Evolutionary conservation across 306 rosid genomes (phyloP).

Genomic region (Psophocarpus tetragonolobus): DNA sequence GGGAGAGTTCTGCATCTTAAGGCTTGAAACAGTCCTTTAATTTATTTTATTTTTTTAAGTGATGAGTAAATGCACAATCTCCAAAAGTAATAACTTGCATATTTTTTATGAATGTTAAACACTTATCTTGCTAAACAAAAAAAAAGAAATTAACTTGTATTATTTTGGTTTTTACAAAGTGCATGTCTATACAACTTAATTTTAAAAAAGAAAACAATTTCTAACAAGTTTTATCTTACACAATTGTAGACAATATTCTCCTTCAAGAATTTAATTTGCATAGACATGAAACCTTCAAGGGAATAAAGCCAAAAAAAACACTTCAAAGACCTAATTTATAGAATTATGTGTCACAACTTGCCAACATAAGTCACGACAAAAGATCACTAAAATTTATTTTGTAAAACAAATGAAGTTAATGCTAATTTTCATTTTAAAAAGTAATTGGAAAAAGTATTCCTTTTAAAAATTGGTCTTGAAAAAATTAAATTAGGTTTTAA

Average conservation of each 20-base stretch:
- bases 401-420: not conserved
- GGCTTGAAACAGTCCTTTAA: not conserved
- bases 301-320: too few relatives aligned
- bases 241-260: not conserved
- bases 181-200: not conserved
- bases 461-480: not conserved
- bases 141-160: not conserved
- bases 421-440: not conserved
- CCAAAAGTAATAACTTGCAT: not conserved
- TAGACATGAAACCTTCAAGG: not conserved
- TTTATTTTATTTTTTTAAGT: not conserved
- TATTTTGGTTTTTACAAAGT: not conserved
- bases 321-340: not conserved
- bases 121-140: too few relatives aligned
- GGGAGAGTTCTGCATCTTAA: not conserved
- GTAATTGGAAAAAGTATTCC: not conserved
- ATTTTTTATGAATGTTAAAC: too few relatives aligned
- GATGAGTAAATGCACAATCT: not conserved
- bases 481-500: not conserved
- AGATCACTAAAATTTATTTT: not conserved
- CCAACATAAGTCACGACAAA: not conserved
- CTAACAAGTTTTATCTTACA: too few relatives aligned
- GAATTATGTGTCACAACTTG: not conserved
- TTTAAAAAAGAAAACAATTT: too few relatives aligned
- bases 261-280: not conserved